These are phyloP conservation scores for Plenodomus lindquistii DNA, from an alignment of 2,329 filamentous ascomycete genomes.

Conservation along the genomic window DNA sequence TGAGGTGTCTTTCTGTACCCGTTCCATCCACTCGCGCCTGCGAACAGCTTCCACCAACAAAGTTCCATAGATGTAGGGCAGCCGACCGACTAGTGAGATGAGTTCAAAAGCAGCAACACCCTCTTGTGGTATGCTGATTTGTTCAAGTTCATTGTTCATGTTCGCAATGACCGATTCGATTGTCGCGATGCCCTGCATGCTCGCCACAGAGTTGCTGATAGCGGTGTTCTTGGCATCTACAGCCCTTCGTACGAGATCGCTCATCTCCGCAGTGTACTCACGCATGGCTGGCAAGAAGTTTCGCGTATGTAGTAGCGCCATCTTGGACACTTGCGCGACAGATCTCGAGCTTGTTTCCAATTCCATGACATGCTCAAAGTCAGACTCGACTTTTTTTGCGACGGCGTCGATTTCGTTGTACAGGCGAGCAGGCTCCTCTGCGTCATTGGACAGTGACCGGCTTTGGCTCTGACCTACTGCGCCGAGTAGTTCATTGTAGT, in stretches of 20 bases:
- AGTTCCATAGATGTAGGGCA: slow-evolving; percentile 88
- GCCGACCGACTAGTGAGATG: slow-evolving; percentile 75
- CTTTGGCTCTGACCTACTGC: slow-evolving; percentile 51
- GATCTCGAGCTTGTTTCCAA: slow-evolving; percentile 70
- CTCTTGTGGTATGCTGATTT: slow-evolving; percentile 73
- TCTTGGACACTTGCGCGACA: slow-evolving; percentile 64
- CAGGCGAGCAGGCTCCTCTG: slow-evolving; percentile 68
- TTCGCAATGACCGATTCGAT: slow-evolving; percentile 76
- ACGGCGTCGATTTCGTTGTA: slow-evolving; percentile 85
- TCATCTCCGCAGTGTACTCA: slow-evolving; percentile 61
- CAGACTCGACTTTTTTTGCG: slow-evolving; percentile 81
- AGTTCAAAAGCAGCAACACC: slow-evolving; percentile 80
- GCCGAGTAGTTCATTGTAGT: slow-evolving; percentile 50
- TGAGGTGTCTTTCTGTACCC: slow-evolving; percentile 83
- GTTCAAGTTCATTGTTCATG: slow-evolving; percentile 72
- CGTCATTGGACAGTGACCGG: slow-evolving; percentile 61
- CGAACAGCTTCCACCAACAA: slow-evolving; percentile 84
- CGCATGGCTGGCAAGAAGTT: slow-evolving; percentile 65
- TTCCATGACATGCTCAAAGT: slow-evolving; percentile 76
- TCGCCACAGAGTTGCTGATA: slow-evolving; percentile 66
- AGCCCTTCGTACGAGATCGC: slow-evolving; percentile 55
- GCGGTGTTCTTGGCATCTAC: slow-evolving; percentile 69
- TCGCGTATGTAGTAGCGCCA: slow-evolving; percentile 65
- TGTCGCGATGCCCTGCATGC: slow-evolving; percentile 81
- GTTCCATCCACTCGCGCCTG: slow-evolving; percentile 86